These are phyloP conservation scores for Dissophora globulifera DNA, from an alignment of 192 early-diverging fungal species.

Conservation along the genomic window DNA sequence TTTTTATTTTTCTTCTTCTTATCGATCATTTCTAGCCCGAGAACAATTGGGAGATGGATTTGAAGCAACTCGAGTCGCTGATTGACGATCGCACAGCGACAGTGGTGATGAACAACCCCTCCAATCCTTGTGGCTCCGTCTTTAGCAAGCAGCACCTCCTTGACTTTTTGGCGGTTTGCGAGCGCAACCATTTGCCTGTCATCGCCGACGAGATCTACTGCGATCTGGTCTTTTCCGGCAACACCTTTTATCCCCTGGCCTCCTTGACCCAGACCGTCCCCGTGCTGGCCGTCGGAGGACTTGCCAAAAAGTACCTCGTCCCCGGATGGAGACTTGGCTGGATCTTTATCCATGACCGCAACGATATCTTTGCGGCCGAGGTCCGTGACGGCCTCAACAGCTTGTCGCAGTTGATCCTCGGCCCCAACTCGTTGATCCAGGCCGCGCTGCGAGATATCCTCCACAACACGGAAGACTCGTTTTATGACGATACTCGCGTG, in stretches of 20 bases:
- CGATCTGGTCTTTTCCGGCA: slow-evolving; percentile 81
- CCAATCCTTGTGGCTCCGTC: slow-evolving; percentile 93
- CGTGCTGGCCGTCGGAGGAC: slow-evolving; percentile 82
- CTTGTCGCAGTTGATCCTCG: slow-evolving; percentile 81
- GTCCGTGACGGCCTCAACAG: slow-evolving; percentile 78
- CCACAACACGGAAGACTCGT: slow-evolving; percentile 70
- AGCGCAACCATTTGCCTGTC: slow-evolving; percentile 80
- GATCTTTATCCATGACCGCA: slow-evolving; percentile 84
- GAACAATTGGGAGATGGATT: slow-evolving; percentile 85
- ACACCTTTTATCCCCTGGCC: slow-evolving; percentile 73
- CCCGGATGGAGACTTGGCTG: slow-evolving; percentile 96
- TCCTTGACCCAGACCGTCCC: slow-evolving; percentile 84
- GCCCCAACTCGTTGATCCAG: slow-evolving; percentile 83
- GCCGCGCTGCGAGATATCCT: slow-evolving; percentile 84
- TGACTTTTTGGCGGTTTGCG: slow-evolving; percentile 77
- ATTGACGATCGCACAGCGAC: slow-evolving; percentile 85
- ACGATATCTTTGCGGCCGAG: slow-evolving; percentile 60
- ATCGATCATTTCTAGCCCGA: slow-evolving; percentile 74
- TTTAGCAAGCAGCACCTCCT: slow-evolving; percentile 78
- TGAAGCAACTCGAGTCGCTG: slow-evolving; percentile 80
- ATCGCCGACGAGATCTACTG: slow-evolving; percentile 94
- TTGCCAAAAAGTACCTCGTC: slow-evolving; percentile 90
- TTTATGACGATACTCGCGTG: slow-evolving; percentile 73
- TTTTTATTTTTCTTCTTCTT: no score
- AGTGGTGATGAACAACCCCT: slow-evolving; percentile 91